Evolutionary conservation across 345 rosid species (phyloP).

Genomic region (Gossypioides kirkii): DNA sequence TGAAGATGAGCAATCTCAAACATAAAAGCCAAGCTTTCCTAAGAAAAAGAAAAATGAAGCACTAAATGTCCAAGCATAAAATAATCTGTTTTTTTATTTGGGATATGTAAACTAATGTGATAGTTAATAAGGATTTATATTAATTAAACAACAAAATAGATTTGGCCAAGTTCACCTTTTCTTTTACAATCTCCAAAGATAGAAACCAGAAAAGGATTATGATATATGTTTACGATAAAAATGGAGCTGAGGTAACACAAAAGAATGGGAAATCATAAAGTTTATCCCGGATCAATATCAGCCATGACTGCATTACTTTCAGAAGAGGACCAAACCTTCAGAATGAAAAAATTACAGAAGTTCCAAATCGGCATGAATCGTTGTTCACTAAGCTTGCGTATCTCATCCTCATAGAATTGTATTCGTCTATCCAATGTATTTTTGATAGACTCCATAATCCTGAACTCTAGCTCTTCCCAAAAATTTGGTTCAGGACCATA

Average conservation of each 20-base stretch:
- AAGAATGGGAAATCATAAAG: not conserved
- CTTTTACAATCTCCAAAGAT: not conserved
- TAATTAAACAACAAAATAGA: slow-evolving; percentile 5
- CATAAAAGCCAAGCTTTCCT: slow-evolving; percentile 99
- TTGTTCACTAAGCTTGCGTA: slow-evolving; percentile 91
- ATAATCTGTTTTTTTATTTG: not conserved
- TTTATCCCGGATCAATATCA: slow-evolving; percentile 15
- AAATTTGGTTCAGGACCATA: not conserved
- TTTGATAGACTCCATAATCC: slow-evolving; percentile 65
- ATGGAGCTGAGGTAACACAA: slow-evolving; percentile 3
- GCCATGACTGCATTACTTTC: slow-evolving; percentile 12
- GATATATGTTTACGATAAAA: slow-evolving; percentile 14
- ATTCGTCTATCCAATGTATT: slow-evolving; percentile 87
- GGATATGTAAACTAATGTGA: slow-evolving; percentile 14
- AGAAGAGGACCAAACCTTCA: slow-evolving; percentile 66
- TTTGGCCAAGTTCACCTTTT: not conserved
- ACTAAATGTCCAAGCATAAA: slow-evolving; percentile 12
- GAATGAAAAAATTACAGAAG: slow-evolving; percentile 91
- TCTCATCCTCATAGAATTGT: slow-evolving; percentile 93
- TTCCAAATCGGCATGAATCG: slow-evolving; percentile 93
- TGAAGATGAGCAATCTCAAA: slow-evolving; percentile 96
- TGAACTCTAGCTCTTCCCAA: slow-evolving; percentile 1
- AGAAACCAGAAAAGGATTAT: not conserved
- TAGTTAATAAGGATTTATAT: slow-evolving; percentile 11
- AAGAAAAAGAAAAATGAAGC: slow-evolving; percentile 23